Evolutionary conservation across 192 early-diverging fungal species (phyloP).

Genomic region (Endogone sp.): DNA sequence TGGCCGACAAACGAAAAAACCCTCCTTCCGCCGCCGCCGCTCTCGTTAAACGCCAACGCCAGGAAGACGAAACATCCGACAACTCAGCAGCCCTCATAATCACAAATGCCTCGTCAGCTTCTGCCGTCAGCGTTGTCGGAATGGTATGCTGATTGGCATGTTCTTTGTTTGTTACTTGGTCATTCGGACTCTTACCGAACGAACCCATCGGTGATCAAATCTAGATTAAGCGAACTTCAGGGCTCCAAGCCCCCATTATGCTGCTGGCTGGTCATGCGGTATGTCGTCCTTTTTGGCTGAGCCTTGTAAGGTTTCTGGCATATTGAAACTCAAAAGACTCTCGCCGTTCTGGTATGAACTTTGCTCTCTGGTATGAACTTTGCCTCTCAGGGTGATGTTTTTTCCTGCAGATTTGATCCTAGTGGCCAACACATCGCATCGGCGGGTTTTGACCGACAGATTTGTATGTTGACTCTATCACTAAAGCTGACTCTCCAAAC

Average conservation of each 20-base stretch:
- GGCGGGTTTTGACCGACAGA: conserved; percentile 74
- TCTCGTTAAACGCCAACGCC: conserved; percentile 34
- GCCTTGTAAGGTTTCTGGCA: no score
- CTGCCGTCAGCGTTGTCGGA: conserved; percentile 25
- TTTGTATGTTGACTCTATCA: conserved; percentile 54
- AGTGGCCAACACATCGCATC: conserved; percentile 82
- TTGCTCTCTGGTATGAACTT: conserved; percentile 19
- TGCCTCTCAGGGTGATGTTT: conserved; percentile 68
- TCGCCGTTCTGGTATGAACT: conserved; percentile 1
- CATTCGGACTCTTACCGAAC: no score
- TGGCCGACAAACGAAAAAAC: conserved; percentile 33
- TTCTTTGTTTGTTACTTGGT: no score
- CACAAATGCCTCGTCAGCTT: conserved; percentile 18
- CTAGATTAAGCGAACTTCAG: conserved; percentile 61
- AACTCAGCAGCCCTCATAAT: conserved; percentile 31
- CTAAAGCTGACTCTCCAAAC: neutral
- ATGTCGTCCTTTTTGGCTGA: conserved; percentile 1
- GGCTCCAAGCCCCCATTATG: conserved; percentile 82
- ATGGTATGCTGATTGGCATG: conserved; percentile 20
- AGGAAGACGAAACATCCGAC: conserved; percentile 14
- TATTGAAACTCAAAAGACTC: neutral
- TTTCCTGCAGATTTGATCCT: conserved; percentile 81
- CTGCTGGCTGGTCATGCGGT: conserved; percentile 74
- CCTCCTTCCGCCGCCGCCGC: conserved; percentile 23
- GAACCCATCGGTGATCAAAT: neutral